Evolutionary conservation across 176 grass and related monocot genomes (phyloP).

Genomic region (Phoenix roebelenii): DNA sequence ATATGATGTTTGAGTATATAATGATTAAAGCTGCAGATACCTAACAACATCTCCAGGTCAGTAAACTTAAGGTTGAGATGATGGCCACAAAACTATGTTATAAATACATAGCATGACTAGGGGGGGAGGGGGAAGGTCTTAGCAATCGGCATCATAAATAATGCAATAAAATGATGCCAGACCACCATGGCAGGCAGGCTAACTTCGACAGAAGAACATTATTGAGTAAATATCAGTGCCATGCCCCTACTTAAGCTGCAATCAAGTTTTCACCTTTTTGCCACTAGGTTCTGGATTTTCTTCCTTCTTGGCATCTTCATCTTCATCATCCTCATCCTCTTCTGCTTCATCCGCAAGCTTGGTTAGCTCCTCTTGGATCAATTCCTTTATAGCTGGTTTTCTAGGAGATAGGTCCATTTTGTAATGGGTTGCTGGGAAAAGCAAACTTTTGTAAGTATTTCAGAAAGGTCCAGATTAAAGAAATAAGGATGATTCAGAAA

Average conservation of each 20-base stretch:
- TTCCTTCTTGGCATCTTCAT: constrained; percentile 8
- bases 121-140: neutral
- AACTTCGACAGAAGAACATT: neutral
- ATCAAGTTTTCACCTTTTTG: neutral
- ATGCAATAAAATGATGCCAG: neutral
- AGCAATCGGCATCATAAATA: neutral
- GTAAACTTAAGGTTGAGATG: neutral
- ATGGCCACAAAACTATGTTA: neutral
- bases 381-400: constrained; percentile 52
- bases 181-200: neutral
- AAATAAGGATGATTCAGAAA: constrained; percentile 2
- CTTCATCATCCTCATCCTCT: constrained; percentile 20
- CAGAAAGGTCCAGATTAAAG: neutral
- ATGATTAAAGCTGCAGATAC: too few species aligned
- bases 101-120: neutral
- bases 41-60: neutral
- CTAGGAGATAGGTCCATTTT: constrained; percentile 54
- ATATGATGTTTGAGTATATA: too few species aligned
- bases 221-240: too few species aligned
- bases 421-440: constrained; percentile 41
- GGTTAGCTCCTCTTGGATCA: constrained; percentile 70
- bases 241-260: neutral
- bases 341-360: constrained; percentile 46
- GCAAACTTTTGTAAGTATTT: neutral
- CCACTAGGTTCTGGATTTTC: constrained; percentile 4